Percentiles rank a stretch among this genome's conserved stretches.
Evolutionary conservation across 768 basidiomycete genomes (phyloP).

Genomic region (Mycena metata): DNA sequence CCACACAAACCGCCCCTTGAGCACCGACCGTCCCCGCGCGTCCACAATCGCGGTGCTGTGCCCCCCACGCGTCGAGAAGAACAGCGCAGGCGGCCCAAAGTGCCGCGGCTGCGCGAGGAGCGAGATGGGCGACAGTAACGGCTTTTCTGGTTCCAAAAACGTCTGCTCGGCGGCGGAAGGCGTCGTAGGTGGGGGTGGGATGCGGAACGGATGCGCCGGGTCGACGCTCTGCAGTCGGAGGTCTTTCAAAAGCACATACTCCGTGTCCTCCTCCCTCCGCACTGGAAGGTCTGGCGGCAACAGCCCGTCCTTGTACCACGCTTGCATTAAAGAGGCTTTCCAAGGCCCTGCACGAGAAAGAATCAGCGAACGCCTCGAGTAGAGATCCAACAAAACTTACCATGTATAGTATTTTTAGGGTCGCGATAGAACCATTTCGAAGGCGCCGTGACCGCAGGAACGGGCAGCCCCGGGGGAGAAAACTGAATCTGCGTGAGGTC

Average conservation of each 20-base stretch:
- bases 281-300: constrained; percentile 88
- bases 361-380: constrained; percentile 24
- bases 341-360: constrained; percentile 72
- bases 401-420: constrained; percentile 84
- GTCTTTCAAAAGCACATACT: constrained; percentile 79
- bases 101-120: constrained; percentile 83
- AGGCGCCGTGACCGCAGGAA: constrained; percentile 75
- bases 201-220: constrained; percentile 83
- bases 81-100: constrained; percentile 89
- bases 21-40: constrained; percentile 85
- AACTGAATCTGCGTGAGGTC: constrained; percentile 76
- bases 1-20: constrained; percentile 87
- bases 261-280: constrained; percentile 78
- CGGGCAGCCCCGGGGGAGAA: constrained; percentile 83
- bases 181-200: constrained; percentile 55
- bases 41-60: constrained; percentile 92
- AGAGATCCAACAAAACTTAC: constrained; percentile 54
- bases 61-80: constrained; percentile 90
- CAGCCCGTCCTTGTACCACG: constrained; percentile 89
- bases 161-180: constrained; percentile 41
- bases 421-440: constrained; percentile 88
- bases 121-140: constrained; percentile 80
- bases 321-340: constrained; percentile 90
- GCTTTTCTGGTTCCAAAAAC: constrained; percentile 57
- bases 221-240: constrained; percentile 84